A percentile compares a stretch with the other conserved stretches of the same genome.
Conservation (phyloP, 345 rosid species). For the Arabis alpina region DNA sequence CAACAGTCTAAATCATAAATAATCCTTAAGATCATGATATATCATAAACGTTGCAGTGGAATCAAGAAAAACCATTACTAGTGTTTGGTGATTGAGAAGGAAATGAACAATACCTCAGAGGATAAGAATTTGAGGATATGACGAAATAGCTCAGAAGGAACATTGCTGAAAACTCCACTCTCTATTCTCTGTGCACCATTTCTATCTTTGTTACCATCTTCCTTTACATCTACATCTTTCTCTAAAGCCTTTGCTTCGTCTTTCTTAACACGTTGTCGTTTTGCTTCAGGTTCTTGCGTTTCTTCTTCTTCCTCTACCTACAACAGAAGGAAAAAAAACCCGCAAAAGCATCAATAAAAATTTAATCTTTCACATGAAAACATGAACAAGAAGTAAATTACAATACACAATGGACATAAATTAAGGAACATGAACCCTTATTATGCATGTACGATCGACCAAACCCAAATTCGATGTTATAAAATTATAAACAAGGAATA, state of each 20-base stretch:
- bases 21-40: too few species aligned
- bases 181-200: conserved; percentile 52
- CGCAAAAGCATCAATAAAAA: conserved; percentile 3
- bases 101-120: conserved; percentile 64
- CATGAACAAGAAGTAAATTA: background rate
- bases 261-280: conserved; percentile 50
- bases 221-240: conserved; percentile 33
- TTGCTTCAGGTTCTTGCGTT: conserved; percentile 52
- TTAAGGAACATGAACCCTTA: background rate
- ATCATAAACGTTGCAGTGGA: too few species aligned
- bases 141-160: conserved; percentile 79
- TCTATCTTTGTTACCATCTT: conserved; percentile 25
- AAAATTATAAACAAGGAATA: background rate
- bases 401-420: background rate
- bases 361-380: conserved; percentile 19
- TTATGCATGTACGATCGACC: background rate
- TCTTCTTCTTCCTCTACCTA: conserved; percentile 46
- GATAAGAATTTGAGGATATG: conserved; percentile 92
- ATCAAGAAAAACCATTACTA: background rate
- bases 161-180: conserved; percentile 70
- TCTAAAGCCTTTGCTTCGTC: conserved; percentile 31
- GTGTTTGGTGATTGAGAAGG: conserved; percentile 4
- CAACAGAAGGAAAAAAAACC: conserved; percentile 11
- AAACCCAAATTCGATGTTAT: conserved; percentile 10
- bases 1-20: too few species aligned